These are phyloP conservation scores for Tremellales sp. DNA, from an alignment of 1,284 basidiomycete species.

Conservation along the genomic window DNA sequence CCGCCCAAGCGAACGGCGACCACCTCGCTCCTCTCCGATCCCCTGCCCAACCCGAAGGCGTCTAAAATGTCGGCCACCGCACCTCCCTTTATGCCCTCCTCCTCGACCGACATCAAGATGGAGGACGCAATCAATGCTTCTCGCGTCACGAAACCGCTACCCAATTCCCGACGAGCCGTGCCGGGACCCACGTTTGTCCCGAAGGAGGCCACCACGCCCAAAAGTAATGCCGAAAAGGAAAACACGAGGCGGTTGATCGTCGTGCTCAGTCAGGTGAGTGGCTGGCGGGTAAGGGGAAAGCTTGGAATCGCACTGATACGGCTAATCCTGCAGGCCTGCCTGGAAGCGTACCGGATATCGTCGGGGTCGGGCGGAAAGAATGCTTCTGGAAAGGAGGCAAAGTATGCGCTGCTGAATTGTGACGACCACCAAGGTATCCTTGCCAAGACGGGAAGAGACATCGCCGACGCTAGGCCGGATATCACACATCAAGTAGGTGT, in stretches of 20 bases:
- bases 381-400: conserved; percentile 66
- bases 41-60: conserved; percentile 26
- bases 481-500: conserved; percentile 90
- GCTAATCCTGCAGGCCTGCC: conserved; percentile 65
- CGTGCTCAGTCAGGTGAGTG: conserved; percentile 57
- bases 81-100: conserved; percentile 38
- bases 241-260: conserved; percentile 76
- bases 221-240: conserved; percentile 56
- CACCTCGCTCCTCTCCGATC: conserved; percentile 10
- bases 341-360: conserved; percentile 90
- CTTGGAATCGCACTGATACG: not conserved
- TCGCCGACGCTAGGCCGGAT: conserved; percentile 95
- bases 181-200: conserved; percentile 42
- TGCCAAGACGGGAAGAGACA: conserved; percentile 95
- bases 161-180: conserved; percentile 25
- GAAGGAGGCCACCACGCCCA: conserved; percentile 63
- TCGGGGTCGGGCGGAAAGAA: conserved; percentile 52
- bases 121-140: conserved; percentile 25
- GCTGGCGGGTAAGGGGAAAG: not conserved
- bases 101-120: conserved; percentile 12
- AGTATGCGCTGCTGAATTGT: conserved; percentile 96
- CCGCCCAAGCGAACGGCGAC: conserved; percentile 33
- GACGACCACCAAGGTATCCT: conserved; percentile 99
- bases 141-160: conserved; percentile 41
- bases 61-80: conserved; percentile 43